Conservation (phyloP, 2,329 filamentous ascomycete genomes). For the Epicoccum nigrum region DNA sequence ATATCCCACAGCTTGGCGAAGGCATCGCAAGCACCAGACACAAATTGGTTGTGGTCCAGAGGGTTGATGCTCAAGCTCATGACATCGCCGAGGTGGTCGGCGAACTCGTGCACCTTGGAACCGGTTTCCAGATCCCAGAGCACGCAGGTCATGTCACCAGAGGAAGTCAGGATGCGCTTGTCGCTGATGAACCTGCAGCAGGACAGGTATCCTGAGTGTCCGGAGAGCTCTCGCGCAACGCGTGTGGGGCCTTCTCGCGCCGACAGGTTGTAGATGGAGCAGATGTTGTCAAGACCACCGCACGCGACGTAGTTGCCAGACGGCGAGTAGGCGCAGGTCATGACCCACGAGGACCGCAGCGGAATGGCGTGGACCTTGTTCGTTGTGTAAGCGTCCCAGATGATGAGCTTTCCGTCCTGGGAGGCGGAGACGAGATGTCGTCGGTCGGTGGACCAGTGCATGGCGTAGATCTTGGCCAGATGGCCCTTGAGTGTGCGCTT, state of each 20-base stretch:
- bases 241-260: conserved; percentile 96
- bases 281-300: conserved; percentile 98
- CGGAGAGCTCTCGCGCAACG: conserved; percentile 92
- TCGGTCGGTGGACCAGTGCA: conserved; percentile 99
- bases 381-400: conserved; percentile 99
- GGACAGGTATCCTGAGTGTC: conserved; percentile 94
- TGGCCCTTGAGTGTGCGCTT: conserved; percentile 97
- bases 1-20: conserved; percentile 99
- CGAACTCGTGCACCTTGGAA: conserved; percentile 96
- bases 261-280: conserved; percentile 99
- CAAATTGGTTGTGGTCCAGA: conserved; percentile 98
- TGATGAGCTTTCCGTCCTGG: conserved; percentile 98
- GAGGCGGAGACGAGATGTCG: conserved; percentile 97
- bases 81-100: conserved; percentile 96
- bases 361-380: conserved; percentile 99
- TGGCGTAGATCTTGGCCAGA: conserved; percentile 98
- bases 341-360: conserved; percentile 97
- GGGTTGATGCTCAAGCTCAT: conserved; percentile 99
- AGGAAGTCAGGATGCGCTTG: conserved; percentile 95
- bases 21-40: conserved; percentile 97
- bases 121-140: conserved; percentile 99
- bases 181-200: conserved; percentile 99
- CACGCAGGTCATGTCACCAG: conserved; percentile 99
- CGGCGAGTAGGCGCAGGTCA: conserved; percentile 99
- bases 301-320: conserved; percentile 98